Percentiles rank a stretch among this genome's conserved stretches.
phyloP scores from a whole-genome alignment of 768 basidiomycete genomes.

The Cyclocybe cylindracea region DNA sequence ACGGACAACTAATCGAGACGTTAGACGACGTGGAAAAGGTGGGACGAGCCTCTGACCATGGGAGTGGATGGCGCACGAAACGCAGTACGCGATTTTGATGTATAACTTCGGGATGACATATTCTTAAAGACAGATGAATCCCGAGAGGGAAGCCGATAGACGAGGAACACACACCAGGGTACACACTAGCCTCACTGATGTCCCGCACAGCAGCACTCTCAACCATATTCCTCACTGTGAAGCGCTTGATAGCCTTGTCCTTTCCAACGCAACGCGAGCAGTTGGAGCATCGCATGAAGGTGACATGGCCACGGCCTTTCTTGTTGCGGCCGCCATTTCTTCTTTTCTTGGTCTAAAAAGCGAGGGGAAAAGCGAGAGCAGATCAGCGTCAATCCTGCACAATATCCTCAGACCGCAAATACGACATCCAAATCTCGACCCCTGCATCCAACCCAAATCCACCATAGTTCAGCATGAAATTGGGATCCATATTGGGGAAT shows the following conservation, averaged over 20 bases:
- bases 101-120: constrained; percentile 97
- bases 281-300: constrained; percentile 96
- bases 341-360: constrained; percentile 92
- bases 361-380: constrained; percentile 8
- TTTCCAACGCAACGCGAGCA: constrained; percentile 97
- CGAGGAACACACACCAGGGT: constrained; percentile 64
- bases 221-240: constrained; percentile 99
- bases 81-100: constrained; percentile 98
- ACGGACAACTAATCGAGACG: constrained; percentile 79
- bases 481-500: constrained; percentile 14
- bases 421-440: constrained; percentile 34
- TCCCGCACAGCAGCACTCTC: constrained; percentile 98
- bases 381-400: constrained; percentile 15
- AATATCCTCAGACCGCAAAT: constrained; percentile 4
- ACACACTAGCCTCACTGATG: constrained; percentile 94
- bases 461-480: constrained; percentile 17
- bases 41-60: constrained; percentile 64
- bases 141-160: neutral
- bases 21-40: neutral
- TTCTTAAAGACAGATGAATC: constrained; percentile 49
- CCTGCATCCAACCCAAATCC: constrained; percentile 38
- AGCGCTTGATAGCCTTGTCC: constrained; percentile 99
- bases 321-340: constrained; percentile 99
- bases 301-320: constrained; percentile 96
- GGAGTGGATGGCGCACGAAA: constrained; percentile 99